Evolutionary conservation across 768 basidiomycete species (phyloP), one percentile per base, ranked within the genome.

Genomic region (Russula brevipes): DNA sequence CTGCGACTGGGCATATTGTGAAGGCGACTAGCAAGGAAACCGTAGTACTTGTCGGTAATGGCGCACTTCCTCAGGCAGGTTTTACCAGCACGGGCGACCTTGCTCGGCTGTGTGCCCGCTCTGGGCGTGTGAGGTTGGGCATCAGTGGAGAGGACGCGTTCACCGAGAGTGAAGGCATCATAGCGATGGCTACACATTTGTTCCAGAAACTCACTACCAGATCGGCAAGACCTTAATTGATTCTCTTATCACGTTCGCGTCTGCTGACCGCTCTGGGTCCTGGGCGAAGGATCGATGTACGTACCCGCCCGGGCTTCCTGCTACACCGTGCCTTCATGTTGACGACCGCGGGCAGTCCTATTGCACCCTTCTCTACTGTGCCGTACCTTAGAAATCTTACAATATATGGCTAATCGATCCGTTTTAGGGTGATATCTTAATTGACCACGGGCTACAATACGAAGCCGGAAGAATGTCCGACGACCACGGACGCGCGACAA

Each of bases 401-500:
- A 38, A 51, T 55, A 50, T 44, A 41, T 49, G 56, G 61, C 62
- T 50, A 44, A 58, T 58, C 16, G 45, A 38, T 17, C 51, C 52
- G 52, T 55, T 63, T 54, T 45, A 57, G 45, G 57, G 53, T 63
- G 61, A 49, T 57, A 54, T 63, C 45, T 17, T 45, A 44, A 35
- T 54, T 46, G 56, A 55, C 52, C 47, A 47, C 57, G 50, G 46
- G 17, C 52, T 49, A 12, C 31, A 50, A 10, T 8, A 30, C 51
- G 44, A 66, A 66, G 65, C 57, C 57, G 65, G 53, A 41, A 58
- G 61, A 49, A 64, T 47, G 39, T 66, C 65, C 65, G 65, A 64
- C 61, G n/a, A 66, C 56, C 57, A 55, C 65, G 65, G 65, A 66
- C 62, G 53, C 30, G 62, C 65, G 53, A 64, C 65, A 49, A 66